phyloP scores from a whole-genome alignment of 2,329 filamentous ascomycete genomes.

The Cladosporium cucumerinum region DNA sequence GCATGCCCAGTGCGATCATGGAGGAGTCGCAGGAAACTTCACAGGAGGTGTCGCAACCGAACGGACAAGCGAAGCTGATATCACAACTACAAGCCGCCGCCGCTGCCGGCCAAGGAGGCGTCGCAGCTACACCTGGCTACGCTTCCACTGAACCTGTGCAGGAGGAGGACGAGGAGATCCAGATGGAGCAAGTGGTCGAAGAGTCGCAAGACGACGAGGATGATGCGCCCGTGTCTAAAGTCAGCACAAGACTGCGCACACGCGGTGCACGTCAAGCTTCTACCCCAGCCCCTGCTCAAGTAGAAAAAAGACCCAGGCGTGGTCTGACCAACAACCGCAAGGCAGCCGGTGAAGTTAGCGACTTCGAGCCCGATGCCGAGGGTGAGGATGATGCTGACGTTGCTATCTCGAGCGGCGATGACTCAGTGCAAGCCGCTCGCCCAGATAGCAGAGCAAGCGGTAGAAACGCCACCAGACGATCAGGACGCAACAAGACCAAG shows the following conservation, averaged over 20 bases:
- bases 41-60: slow-evolving; percentile 29
- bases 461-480: slow-evolving; percentile 44
- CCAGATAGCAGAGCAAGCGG: slow-evolving; percentile 48
- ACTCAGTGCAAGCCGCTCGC: slow-evolving; percentile 42
- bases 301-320: slow-evolving; percentile 36
- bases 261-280: slow-evolving; percentile 29
- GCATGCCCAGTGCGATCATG: slow-evolving; percentile 48
- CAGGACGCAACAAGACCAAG: slow-evolving; percentile 50
- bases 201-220: slow-evolving; percentile 54
- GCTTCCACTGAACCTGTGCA: slow-evolving; percentile 17
- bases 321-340: slow-evolving; percentile 43
- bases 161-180: slow-evolving; percentile 34
- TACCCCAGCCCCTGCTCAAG: slow-evolving; percentile 30
- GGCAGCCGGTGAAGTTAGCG: slow-evolving; percentile 52
- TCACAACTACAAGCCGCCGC: slow-evolving; percentile 28
- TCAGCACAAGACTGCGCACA: slow-evolving; percentile 41
- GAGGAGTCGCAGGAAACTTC: slow-evolving; percentile 54
- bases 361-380: slow-evolving; percentile 60
- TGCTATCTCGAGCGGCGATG: slow-evolving; percentile 51
- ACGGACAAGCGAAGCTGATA: slow-evolving; percentile 30
- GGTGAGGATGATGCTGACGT: slow-evolving; percentile 54
- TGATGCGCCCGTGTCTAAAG: slow-evolving; percentile 52
- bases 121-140: slow-evolving; percentile 16
- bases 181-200: slow-evolving; percentile 35
- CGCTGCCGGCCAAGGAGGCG: slow-evolving; percentile 26